These are phyloP conservation scores for Effrenium voratum DNA, from an alignment of 73 alveolate genomes.

Conservation along the genomic window DNA sequence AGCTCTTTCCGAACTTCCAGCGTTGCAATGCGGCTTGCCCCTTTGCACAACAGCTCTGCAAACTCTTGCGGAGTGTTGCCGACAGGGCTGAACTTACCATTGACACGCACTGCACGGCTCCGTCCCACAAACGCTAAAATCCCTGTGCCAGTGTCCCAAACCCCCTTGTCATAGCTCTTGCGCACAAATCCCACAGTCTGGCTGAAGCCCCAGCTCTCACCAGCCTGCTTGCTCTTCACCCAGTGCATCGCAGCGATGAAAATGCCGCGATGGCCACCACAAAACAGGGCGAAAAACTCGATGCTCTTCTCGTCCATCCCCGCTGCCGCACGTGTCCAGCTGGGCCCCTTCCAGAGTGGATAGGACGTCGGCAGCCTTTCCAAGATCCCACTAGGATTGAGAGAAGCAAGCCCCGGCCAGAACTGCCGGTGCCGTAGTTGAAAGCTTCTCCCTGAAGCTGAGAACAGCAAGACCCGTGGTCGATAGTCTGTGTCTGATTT, in stretches of 20 bases:
- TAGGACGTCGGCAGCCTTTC: too few species aligned
- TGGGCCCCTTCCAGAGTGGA: too few species aligned
- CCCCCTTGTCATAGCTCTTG: background rate
- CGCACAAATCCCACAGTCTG: background rate
- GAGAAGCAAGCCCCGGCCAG: too few species aligned
- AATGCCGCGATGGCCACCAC: background rate
- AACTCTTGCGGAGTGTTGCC: background rate
- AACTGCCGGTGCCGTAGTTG: background rate
- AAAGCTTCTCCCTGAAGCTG: background rate
- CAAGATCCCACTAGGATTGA: too few species aligned
- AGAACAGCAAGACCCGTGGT: background rate
- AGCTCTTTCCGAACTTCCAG: background rate
- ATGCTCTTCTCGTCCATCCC: constrained; percentile 12
- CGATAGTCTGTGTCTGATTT: background rate
- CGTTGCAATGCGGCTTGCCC: background rate
- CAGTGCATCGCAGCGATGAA: constrained; percentile 22
- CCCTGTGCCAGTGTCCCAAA: background rate
- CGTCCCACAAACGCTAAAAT: background rate
- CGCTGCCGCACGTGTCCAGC: background rate
- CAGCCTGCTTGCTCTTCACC: background rate
- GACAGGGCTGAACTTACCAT: background rate
- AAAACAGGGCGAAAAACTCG: background rate
- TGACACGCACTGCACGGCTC: constrained; percentile 4
- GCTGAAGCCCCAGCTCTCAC: background rate
- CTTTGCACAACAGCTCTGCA: background rate